Evolutionary conservation across 352 stramenopile species (phyloP), one percentile per base, ranked within the genome.

Genomic region (Paralagenidium karlingii): DNA sequence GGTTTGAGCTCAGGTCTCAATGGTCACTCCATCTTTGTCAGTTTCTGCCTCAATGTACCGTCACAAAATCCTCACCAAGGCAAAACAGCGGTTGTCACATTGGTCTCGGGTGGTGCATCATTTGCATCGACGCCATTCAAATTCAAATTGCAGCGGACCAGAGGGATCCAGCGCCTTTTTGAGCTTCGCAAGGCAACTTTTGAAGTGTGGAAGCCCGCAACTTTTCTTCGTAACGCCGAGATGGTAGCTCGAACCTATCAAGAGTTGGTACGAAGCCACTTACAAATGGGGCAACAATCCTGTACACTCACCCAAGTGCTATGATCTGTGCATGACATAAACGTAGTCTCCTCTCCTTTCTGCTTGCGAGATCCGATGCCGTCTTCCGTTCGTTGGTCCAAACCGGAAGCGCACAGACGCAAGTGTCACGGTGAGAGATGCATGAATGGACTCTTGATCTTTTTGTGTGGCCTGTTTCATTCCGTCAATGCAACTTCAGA

Each of bases 121-220:
- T 70, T 60, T 50, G 45, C 19, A 36, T 9, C 40, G 29, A 2
- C 56, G 45, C 19, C 8, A 33, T 62, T 8, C 32, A 38, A 7
- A 51, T 77, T 82, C 20, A 68, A 62, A 39, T 42, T 89, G 2
- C 48, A 76, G 36, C 61, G 76, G 20, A 69, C 59, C 11, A 60
- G 73, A 28, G 76, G 76, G 10, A 82, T 68, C 0, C 63, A 80
- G 28, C 71, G 74, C 2, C 49, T 89, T n/a, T 81, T 82, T 50
- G 73, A 84, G 51, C 79, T 89, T 15, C 82, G 83, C 42, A 89
- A 87, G 33, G 68, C 66, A 0, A 25, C 65, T 34, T 83, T 89
- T 34, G 76, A 89, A 54, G 68, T 89, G 32, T 86, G 74, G 65
- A 67, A 62, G 2, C 54, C 68, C 0, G 64, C 53, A 27, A 75